Base-by-base conservation (phyloP, 345 rosid species). In the Atalantia buxifolia region DNA sequence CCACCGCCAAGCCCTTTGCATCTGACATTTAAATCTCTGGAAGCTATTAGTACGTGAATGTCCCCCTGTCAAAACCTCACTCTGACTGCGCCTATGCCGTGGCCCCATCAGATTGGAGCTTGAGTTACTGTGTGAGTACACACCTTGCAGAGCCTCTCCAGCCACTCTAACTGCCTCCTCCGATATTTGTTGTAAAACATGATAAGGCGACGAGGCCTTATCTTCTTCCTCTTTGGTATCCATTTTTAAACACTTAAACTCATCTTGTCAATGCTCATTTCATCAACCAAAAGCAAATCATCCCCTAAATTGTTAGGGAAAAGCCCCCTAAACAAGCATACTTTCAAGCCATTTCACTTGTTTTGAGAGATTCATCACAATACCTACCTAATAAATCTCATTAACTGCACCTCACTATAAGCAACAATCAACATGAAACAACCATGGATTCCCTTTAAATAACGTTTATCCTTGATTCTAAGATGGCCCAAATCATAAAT, bases 1-100 rank as follows among this genome's bases (percentile, higher is more conserved):
- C 87, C 99, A 89, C 60, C 88, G 87, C 98, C 92, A 95, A 45
- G 95, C 99, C 86, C 84, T 95, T 78, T 92, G 95, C 98, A 95
- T 80, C 79, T 88, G 95, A 74, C 71, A 81, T 85, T 90, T 95
- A 81, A 90, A 76, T 81, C 77, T 91, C 85, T 88, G 92, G 77
- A 95, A 88, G 82, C 89, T 85, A 80, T 78, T 83, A 61, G 60
- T 80, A 21, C 80, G 83, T 53, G 57, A 38, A 56, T 82, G 77
- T 4, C 72, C 64, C 2, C 67, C 57, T 0, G 63, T 69, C 65
- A 77, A 24, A 81, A 82, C 60, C 24, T 90, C 93, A 50, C 98
- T 95, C 77, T 88, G 93, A 56, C 86, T 69, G 65, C 96, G 97
- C 80, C 94, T 86, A 67, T 89, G 95, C 68, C 85, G 84, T 5